Evolutionary conservation across 371 early-diverging fungal genomes (phyloP).

Genomic region (Encephalitozoon intestinalis): DNA sequence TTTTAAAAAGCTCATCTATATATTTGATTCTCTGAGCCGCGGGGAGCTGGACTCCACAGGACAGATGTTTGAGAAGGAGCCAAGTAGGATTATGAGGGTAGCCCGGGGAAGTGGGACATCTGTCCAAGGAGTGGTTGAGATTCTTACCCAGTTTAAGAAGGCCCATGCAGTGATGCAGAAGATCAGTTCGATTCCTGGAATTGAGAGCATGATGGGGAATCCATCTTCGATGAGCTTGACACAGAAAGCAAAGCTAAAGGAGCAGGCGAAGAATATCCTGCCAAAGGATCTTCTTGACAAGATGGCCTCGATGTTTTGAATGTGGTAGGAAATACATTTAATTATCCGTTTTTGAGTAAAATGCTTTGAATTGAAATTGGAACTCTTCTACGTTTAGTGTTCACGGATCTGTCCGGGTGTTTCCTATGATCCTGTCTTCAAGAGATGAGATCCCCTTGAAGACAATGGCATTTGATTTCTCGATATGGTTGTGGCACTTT

Average conservation of each 20-base stretch:
- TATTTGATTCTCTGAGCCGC: constrained; percentile 93
- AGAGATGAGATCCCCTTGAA: constrained; percentile 12
- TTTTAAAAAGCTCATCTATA: constrained; percentile 74
- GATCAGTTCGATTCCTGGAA: constrained; percentile 66
- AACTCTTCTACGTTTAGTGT: not conserved
- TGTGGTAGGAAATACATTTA: not conserved
- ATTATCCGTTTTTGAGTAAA: not conserved
- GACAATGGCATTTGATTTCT: not conserved
- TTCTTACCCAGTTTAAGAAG: constrained; percentile 70
- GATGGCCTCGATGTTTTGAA: constrained; percentile 14
- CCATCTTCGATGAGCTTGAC: constrained; percentile 24
- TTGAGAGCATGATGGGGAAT: constrained; percentile 31
- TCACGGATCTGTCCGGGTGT: too few relatives aligned
- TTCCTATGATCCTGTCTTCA: not conserved
- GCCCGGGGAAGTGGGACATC: constrained; percentile 79
- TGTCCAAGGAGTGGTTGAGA: constrained; percentile 72
- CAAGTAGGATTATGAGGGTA: constrained; percentile 72
- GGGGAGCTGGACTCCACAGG: constrained; percentile 81
- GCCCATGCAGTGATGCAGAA: constrained; percentile 84
- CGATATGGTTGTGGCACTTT: not conserved
- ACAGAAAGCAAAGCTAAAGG: constrained; percentile 31
- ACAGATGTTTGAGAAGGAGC: constrained; percentile 70
- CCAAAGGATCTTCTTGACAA: constrained; percentile 37
- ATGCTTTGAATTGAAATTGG: not conserved
- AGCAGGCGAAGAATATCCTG: constrained; percentile 30